Conservation (phyloP, 345 rosid genomes). For the Litchi chinensis region DNA sequence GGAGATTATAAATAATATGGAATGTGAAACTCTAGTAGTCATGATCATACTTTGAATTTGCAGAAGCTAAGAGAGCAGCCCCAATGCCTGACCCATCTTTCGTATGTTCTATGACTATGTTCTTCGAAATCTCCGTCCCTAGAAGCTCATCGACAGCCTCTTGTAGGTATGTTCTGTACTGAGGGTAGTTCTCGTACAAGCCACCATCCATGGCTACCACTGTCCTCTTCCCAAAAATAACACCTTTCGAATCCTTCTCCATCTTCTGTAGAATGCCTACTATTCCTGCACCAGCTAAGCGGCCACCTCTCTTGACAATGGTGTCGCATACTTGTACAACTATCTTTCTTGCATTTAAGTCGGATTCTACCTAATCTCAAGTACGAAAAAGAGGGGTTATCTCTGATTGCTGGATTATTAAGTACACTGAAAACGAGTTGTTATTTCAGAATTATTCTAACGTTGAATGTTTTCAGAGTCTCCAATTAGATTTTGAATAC, state of each 20-base stretch:
- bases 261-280: constrained; percentile 81
- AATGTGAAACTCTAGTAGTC: constrained; percentile 31
- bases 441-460: background rate
- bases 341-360: constrained; percentile 47
- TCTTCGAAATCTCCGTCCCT: constrained; percentile 50
- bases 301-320: constrained; percentile 69
- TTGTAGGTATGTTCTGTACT: constrained; percentile 64
- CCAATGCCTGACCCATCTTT: constrained; percentile 92
- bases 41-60: constrained; percentile 65
- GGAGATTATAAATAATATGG: constrained; percentile 2
- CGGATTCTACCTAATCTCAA: constrained; percentile 51
- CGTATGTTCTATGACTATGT: constrained; percentile 62
- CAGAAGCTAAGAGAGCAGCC: constrained; percentile 85
- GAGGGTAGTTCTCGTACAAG: constrained; percentile 69
- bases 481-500: background rate
- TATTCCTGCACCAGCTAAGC: constrained; percentile 90
- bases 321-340: constrained; percentile 65
- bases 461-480: background rate
- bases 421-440: too few relatives aligned
- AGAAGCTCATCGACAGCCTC: constrained; percentile 70
- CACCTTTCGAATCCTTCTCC: constrained; percentile 64
- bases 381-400: background rate
- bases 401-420: background rate
- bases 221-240: constrained; percentile 54
- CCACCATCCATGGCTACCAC: constrained; percentile 95